Evolutionary conservation across 2,329 filamentous ascomycete genomes (phyloP), one percentile per base, ranked within the genome.

Genomic region (Alternaria solani): DNA sequence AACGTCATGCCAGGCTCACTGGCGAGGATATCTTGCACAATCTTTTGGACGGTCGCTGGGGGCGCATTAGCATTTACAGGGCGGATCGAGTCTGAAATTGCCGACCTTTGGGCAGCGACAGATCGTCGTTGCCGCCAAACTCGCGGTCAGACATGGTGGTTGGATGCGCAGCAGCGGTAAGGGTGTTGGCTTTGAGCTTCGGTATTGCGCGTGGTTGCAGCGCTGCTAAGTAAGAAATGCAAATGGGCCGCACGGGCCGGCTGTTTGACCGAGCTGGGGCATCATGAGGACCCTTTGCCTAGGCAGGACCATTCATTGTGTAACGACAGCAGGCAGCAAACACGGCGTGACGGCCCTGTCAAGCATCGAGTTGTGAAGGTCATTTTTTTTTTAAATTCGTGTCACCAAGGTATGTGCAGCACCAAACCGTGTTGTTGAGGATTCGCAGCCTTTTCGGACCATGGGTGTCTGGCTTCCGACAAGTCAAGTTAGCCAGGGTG

Each of bases 11-110:
- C 92, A 18, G 86, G 85, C 49, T 90, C 88, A 0, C 90, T 82
- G 2, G 93, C 89, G 1, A 99, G 86, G 72, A 99, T 97, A 79
- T 99, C 95, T 59, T 90, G 90, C 70, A 99, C 94, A 67, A 99
- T 99, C 81, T 91, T 91, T 73, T 89, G 87, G 42, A 91, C 88
- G 48, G 88, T 91, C 46, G 88, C 88, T 89, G 72, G 62, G 62
- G 47, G 36, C 51, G 48, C 47, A 70, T 64, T 70, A 73, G 59
- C 49, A 30, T 52, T 47, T 28, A 43, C 23, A 20, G 18, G 25
- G 39, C 9, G 36, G 16, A 9, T 5, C n/a, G 23, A 49, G 23
- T 25, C 9, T 44, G 32, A 30, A 49, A 18, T 26, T 52, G 58
- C 70, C 53, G 68, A 78, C 78, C 78, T 66, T 80, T 80, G 53